phyloP scores from a whole-genome alignment of 192 early-diverging fungal species.

The Coemansia sp. region DNA sequence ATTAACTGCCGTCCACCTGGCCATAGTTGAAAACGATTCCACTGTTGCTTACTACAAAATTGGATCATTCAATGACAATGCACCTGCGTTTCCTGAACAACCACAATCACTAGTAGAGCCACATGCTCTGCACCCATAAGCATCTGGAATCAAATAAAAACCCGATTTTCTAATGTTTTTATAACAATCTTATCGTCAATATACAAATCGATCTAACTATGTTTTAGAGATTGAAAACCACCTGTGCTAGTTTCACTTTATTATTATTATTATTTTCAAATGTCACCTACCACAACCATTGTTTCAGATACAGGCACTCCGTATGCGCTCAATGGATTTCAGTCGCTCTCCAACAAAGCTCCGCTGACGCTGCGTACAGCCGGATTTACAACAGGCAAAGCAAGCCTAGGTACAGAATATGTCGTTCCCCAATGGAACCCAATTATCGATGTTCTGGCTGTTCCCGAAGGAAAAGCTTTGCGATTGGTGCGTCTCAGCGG shows the following conservation, averaged over 20 bases:
- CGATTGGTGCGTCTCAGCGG: constrained; percentile 44
- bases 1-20: constrained; percentile 14
- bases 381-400: constrained; percentile 4
- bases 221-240: too few species aligned
- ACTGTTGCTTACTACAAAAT: constrained; percentile 37
- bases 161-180: neutral
- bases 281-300: neutral
- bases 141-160: too few species aligned
- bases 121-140: neutral
- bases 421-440: constrained; percentile 40
- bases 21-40: constrained; percentile 39
- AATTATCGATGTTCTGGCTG: constrained; percentile 34
- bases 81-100: neutral
- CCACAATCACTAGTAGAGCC: neutral
- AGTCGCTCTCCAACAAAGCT: constrained; percentile 28
- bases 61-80: neutral
- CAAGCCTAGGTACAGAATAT: constrained; percentile 15
- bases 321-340: constrained; percentile 23
- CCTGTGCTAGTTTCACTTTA: neutral
- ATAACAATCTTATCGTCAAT: too few species aligned
- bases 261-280: too few species aligned
- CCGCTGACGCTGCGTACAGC: constrained; percentile 24
- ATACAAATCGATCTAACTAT: too few species aligned
- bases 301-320: neutral
- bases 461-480: constrained; percentile 36